Evolutionary conservation across 2,329 filamentous ascomycete species (phyloP).

Genomic region (Diaporthe sp.): DNA sequence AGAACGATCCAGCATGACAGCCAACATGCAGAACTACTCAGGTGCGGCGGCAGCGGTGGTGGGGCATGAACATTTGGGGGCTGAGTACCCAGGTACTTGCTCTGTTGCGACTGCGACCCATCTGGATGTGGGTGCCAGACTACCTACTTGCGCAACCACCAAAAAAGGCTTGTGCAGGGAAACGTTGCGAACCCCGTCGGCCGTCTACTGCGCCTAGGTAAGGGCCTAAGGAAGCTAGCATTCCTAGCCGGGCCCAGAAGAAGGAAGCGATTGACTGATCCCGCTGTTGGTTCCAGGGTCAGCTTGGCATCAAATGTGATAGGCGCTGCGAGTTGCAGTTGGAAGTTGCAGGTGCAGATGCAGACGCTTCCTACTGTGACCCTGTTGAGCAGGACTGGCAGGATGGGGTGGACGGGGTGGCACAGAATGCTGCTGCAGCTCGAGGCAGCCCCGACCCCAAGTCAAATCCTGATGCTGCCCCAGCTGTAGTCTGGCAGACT

Average conservation of each 20-base stretch:
- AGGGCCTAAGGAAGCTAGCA: slow-evolving; percentile 12
- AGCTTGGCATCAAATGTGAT: background rate
- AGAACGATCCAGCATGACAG: background rate
- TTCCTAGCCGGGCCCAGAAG: slow-evolving; percentile 7
- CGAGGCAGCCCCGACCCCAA: background rate
- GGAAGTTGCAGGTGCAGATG: slow-evolving; percentile 5
- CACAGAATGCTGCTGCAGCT: background rate
- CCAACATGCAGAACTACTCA: slow-evolving; percentile 11
- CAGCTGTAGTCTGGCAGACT: background rate
- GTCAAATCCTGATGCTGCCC: background rate
- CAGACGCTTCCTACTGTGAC: slow-evolving; percentile 11
- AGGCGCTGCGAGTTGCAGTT: background rate
- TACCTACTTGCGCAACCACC: background rate
- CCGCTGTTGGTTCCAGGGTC: slow-evolving; percentile 6
- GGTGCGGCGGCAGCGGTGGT: background rate
- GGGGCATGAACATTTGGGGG: background rate
- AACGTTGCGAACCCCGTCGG: slow-evolving; percentile 2
- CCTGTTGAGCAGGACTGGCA: too few species aligned
- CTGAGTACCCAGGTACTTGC: background rate
- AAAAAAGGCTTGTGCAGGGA: background rate
- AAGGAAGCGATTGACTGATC: slow-evolving; percentile 19
- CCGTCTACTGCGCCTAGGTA: background rate
- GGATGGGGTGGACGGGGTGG: too few species aligned
- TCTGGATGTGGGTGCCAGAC: background rate
- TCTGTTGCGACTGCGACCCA: too few species aligned